Percentiles rank a stretch among this genome's conserved stretches.
Conservation (phyloP, 2,329 filamentous ascomycete genomes). For the Graphiopsis chlorocephala region DNA sequence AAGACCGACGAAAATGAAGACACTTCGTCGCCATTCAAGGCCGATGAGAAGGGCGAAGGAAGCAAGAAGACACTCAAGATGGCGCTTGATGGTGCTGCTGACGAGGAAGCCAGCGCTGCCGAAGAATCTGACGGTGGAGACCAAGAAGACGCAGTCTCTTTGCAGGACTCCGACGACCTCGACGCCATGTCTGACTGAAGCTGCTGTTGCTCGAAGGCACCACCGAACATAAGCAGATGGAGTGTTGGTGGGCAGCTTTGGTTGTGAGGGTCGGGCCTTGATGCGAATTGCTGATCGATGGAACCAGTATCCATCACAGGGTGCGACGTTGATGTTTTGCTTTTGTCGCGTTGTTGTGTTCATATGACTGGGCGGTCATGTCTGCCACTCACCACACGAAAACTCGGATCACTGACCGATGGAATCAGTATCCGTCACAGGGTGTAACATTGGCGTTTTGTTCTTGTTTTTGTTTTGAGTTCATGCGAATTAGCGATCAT, state of each 20-base stretch:
- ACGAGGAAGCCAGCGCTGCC: constrained; percentile 8
- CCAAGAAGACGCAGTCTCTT: constrained; percentile 23
- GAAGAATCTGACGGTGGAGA: constrained; percentile 17
- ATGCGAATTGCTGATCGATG: neutral
- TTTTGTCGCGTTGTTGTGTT: neutral
- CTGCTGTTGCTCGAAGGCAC: neutral
- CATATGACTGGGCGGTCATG: neutral
- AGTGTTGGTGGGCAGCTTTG: neutral
- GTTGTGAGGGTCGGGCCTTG: neutral
- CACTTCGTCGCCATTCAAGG: constrained; percentile 5
- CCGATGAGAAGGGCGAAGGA: constrained; percentile 10
- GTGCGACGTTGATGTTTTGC: neutral
- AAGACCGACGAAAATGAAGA: constrained; percentile 10
- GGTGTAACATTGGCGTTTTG: neutral
- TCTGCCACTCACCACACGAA: too few species aligned
- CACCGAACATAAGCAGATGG: neutral
- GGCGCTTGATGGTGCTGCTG: constrained; percentile 10
- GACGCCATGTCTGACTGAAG: constrained; percentile 27
- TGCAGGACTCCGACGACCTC: constrained; percentile 29
- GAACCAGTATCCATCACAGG: neutral
- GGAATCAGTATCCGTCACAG: neutral
- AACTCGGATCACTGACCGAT: neutral
- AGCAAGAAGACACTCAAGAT: constrained; percentile 20
- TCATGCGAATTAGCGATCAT: neutral
- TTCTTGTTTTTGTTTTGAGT: neutral